Evolutionary conservation across 768 basidiomycete species (phyloP), one percentile per base, ranked within the genome.

Genomic region (Lentinula edodes): DNA sequence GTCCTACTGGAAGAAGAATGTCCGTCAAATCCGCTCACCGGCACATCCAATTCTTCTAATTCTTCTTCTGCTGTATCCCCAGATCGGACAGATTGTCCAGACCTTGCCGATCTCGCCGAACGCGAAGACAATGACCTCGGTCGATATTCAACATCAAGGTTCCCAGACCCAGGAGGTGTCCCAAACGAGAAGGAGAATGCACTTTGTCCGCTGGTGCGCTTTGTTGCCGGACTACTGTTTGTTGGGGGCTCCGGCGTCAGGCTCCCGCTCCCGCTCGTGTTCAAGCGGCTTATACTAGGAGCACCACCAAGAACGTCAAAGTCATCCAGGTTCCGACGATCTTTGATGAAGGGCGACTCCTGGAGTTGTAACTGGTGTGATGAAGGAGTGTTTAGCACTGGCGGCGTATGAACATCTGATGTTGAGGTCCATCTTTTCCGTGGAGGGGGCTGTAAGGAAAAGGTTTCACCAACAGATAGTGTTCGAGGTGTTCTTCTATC

Each of bases 391-490:
- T 56, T 41, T 0, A 56, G 10, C 20, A 56, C 38, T 12, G 35
- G 41, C 23, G 38, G 20, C 5, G 39, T 18, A 16, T 43, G 16
- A 10, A 34, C 23, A 28, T 56, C 55, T 23, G 55, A 56, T 13
- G 36, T 50, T 10, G 59, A 52, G 39, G 59, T 60, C 59, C 59
- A 48, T 53, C 63, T 67, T n/a, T 65, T 73, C 64, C 69, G 64
- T 6, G 73, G 73, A 53, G 73, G 73, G 16, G 73, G 73, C 1
- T 72, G 74, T n/a, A 74, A 68, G 35, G 73, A 74, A 39, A 74
- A 61, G 0, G 65, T 62, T 41, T 66, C 58, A n/a, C 36, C 39
- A 3, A 78, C 64, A 74, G 69, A 52, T 20, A 62, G 36, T 6
- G 76, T 55, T 16, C 72, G 72, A 39, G 68, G 75, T 32, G 67